Conservation (phyloP, 2,329 filamentous ascomycete genomes). For the Phaeosphaeriaceae sp. region DNA sequence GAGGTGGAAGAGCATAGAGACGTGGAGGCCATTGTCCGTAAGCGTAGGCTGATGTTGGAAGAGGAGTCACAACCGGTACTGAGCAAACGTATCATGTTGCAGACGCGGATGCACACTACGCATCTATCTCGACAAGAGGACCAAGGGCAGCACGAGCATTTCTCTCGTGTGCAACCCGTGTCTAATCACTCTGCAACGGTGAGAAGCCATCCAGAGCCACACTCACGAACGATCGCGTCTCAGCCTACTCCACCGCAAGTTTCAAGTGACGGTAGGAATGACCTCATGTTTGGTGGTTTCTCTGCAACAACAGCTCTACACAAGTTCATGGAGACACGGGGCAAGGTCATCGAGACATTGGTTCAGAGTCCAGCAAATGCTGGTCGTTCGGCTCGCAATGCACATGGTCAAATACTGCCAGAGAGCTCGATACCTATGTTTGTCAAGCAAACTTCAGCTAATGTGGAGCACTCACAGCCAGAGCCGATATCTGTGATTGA, state of each 20-base stretch:
- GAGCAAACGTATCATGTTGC: slow-evolving; percentile 1
- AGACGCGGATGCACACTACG: background rate
- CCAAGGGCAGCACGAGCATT: background rate
- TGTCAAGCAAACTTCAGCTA: background rate
- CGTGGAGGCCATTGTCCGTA: slow-evolving; percentile 50
- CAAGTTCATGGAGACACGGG: slow-evolving; percentile 60
- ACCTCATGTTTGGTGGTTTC: slow-evolving; percentile 48
- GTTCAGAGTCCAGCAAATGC: background rate
- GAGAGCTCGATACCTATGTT: background rate
- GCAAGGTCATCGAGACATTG: slow-evolving; percentile 25
- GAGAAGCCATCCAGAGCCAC: background rate
- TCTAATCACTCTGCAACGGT: background rate
- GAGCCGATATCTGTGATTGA: background rate
- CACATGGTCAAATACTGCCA: background rate
- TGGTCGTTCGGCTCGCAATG: background rate
- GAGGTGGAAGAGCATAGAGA: slow-evolving; percentile 32
- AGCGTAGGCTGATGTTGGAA: slow-evolving; percentile 38
- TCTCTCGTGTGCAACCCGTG: background rate
- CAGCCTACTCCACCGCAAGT: background rate
- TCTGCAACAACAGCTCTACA: slow-evolving; percentile 54
- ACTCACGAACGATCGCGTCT: background rate
- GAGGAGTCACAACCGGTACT: slow-evolving; percentile 11
- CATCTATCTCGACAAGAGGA: background rate
- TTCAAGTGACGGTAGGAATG: slow-evolving; percentile 11
- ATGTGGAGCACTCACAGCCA: background rate